phyloP scores from a whole-genome alignment of 441 rosid genomes.

The Dalechampia spathulata region DNA sequence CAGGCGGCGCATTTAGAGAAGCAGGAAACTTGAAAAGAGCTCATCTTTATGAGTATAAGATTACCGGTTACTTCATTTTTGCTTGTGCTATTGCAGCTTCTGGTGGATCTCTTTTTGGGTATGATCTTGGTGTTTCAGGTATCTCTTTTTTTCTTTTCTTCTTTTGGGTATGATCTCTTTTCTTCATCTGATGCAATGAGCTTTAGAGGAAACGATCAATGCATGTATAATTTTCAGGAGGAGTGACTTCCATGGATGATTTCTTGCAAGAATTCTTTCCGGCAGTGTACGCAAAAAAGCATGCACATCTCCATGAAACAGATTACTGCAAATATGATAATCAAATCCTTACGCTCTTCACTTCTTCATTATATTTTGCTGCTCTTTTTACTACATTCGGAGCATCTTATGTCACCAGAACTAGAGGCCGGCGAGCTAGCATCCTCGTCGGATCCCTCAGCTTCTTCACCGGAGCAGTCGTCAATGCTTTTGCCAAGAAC shows the following conservation, averaged over 20 bases:
- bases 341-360: constrained; percentile 73
- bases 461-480: constrained; percentile 65
- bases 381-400: constrained; percentile 69
- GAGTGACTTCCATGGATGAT: constrained; percentile 96
- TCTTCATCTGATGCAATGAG: neutral
- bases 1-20: constrained; percentile 53
- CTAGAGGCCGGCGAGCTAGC: constrained; percentile 53
- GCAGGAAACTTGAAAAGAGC: constrained; percentile 51
- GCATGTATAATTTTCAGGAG: constrained; percentile 35
- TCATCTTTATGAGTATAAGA: constrained; percentile 60
- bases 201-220: neutral
- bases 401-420: constrained; percentile 63
- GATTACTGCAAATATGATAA: constrained; percentile 88
- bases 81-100: constrained; percentile 62
- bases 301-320: constrained; percentile 57
- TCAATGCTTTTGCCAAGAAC: constrained; percentile 66
- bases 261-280: constrained; percentile 78
- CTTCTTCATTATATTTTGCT: constrained; percentile 76
- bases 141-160: neutral
- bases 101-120: constrained; percentile 77
- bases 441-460: constrained; percentile 61
- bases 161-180: neutral
- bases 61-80: constrained; percentile 52
- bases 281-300: constrained; percentile 53
- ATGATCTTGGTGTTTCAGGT: constrained; percentile 90